Percentiles rank a stretch among this genome's conserved stretches.
These are phyloP conservation scores for Coelastrella sp. DNA, from an alignment of 139 green algal species.

Conservation along the genomic window DNA sequence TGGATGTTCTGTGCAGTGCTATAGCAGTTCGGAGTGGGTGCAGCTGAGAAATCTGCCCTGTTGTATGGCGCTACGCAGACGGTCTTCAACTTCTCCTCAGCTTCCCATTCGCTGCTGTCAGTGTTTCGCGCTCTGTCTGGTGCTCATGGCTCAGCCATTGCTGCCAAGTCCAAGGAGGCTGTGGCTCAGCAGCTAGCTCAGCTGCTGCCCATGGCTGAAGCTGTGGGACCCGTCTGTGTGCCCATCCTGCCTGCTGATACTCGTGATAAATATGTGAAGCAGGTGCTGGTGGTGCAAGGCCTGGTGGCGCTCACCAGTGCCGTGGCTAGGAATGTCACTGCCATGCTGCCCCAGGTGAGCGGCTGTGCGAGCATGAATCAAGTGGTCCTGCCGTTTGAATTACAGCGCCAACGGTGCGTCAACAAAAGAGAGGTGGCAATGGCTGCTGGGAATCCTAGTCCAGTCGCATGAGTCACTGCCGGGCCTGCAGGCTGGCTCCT, in stretches of 20 bases:
- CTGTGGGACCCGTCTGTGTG: constrained; percentile 43
- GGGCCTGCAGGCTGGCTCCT: background rate
- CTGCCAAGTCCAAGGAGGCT: constrained; percentile 50
- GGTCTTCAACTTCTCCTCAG: constrained; percentile 80
- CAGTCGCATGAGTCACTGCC: background rate
- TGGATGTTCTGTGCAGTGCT: background rate
- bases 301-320: constrained; percentile 72
- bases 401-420: no score
- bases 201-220: constrained; percentile 50
- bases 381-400: no score
- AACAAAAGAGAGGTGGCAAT: no score
- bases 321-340: constrained; percentile 68
- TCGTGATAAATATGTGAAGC: constrained; percentile 60
- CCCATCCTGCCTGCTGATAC: constrained; percentile 37
- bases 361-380: background rate
- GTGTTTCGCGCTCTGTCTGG: constrained; percentile 78
- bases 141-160: constrained; percentile 50
- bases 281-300: constrained; percentile 56
- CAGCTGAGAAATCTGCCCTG: no score
- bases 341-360: constrained; percentile 66
- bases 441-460: background rate
- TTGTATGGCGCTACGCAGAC: constrained; percentile 51
- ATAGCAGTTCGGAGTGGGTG: no score
- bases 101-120: constrained; percentile 82
- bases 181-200: constrained; percentile 52